These are phyloP conservation scores for Dryadomyces quercus-mongolicae DNA, from an alignment of 2,329 filamentous ascomycete genomes.

Conservation along the genomic window DNA sequence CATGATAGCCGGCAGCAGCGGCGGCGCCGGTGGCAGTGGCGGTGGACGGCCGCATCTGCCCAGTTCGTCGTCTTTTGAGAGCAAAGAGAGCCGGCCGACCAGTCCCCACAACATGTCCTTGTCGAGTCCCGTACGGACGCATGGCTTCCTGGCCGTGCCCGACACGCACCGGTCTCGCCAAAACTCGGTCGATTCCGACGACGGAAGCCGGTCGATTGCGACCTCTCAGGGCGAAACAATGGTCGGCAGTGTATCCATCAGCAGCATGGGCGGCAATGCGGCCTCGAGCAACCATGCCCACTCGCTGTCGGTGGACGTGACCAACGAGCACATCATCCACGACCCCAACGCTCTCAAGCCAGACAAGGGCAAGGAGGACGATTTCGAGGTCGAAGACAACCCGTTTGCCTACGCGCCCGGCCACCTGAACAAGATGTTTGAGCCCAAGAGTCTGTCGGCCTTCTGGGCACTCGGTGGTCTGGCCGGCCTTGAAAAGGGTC, in stretches of 20 bases:
- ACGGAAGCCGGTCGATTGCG: constrained; percentile 42
- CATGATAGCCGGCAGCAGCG: neutral
- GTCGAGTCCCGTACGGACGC: constrained; percentile 40
- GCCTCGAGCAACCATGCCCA: constrained; percentile 23
- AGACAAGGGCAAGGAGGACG: constrained; percentile 61
- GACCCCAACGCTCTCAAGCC: constrained; percentile 60
- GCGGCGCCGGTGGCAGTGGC: neutral
- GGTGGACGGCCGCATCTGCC: constrained; percentile 30
- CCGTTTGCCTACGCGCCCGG: constrained; percentile 78
- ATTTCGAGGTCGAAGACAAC: constrained; percentile 67
- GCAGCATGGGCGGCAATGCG: constrained; percentile 13
- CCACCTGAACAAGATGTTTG: constrained; percentile 75
- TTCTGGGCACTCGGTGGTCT: constrained; percentile 74
- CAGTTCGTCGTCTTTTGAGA: constrained; percentile 47
- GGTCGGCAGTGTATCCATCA: constrained; percentile 33
- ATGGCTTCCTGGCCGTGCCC: constrained; percentile 54
- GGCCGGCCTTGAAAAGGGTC: constrained; percentile 63
- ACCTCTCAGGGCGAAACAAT: constrained; percentile 53
- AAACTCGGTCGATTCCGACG: constrained; percentile 58
- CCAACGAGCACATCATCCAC: constrained; percentile 45
- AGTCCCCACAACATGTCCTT: constrained; percentile 66
- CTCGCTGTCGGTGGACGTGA: constrained; percentile 18
- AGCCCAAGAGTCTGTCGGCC: constrained; percentile 75
- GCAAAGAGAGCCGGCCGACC: constrained; percentile 52
- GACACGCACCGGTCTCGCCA: constrained; percentile 48